A percentile compares a stretch with the other conserved stretches of the same genome.
Evolutionary conservation across 306 rosid genomes (phyloP).

Genomic region (Bauhinia variegata): DNA sequence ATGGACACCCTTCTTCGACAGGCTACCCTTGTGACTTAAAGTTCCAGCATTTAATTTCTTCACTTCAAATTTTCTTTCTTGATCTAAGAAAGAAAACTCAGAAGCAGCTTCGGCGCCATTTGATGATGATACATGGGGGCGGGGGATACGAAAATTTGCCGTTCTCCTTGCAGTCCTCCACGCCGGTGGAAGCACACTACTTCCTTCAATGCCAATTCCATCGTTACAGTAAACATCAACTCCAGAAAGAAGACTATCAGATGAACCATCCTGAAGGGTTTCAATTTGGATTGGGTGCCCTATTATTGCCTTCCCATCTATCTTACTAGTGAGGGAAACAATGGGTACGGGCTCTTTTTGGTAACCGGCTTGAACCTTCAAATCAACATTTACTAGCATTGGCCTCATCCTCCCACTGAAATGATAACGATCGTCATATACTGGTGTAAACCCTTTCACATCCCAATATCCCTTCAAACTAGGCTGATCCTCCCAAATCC

Average conservation of each 20-base stretch:
- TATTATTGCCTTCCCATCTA: slow-evolving; percentile 83
- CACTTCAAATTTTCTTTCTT: slow-evolving; percentile 55
- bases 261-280: slow-evolving; percentile 73
- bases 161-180: slow-evolving; percentile 99
- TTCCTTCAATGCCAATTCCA: slow-evolving; percentile 62
- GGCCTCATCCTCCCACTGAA: slow-evolving; percentile 64
- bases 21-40: slow-evolving; percentile 57
- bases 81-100: slow-evolving; percentile 52
- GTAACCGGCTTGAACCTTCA: slow-evolving; percentile 90
- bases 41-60: slow-evolving; percentile 62
- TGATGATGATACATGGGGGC: slow-evolving; percentile 63
- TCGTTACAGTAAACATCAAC: slow-evolving; percentile 61
- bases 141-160: slow-evolving; percentile 87
- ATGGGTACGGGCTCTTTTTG: slow-evolving; percentile 87
- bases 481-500: slow-evolving; percentile 71
- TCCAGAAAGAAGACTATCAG: slow-evolving; percentile 62
- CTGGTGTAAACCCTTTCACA: slow-evolving; percentile 52
- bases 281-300: slow-evolving; percentile 94
- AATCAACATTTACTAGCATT: slow-evolving; percentile 71
- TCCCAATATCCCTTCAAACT: slow-evolving; percentile 67
- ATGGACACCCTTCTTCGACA: slow-evolving; percentile 46
- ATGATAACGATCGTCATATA: slow-evolving; percentile 47
- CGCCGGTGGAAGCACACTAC: slow-evolving; percentile 74
- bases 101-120: slow-evolving; percentile 60
- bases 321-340: slow-evolving; percentile 85